Evolutionary conservation across 2,329 filamentous ascomycete species (phyloP), one percentile per base, ranked within the genome.

Genomic region (Botryotinia narcissicola): DNA sequence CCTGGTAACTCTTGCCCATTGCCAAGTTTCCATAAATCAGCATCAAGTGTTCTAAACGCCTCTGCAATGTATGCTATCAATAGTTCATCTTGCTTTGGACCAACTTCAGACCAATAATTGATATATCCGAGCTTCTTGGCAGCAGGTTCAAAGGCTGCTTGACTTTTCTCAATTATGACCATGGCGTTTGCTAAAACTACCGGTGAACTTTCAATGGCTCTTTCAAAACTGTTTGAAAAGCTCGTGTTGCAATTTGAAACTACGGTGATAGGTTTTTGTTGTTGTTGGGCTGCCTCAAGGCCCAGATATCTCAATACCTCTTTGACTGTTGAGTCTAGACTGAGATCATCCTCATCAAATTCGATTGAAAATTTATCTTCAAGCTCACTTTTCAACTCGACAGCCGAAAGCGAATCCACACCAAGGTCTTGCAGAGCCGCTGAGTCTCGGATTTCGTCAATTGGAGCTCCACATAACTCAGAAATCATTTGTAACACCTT

Each of bases 31-130:
- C n/a, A 42, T 7, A 83, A 64, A 10, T 77, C 59, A 66, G 78
- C 81, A 3, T 79, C 80, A 0, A 83, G 73, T 0, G 72, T 44
- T 10, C 51, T 20, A 60, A 82, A 83, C 0, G 81, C 81, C 40
- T 81, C 78, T 1, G 78, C 68, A 8, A 80, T 76, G 54, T 82
- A 82, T 9, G 77, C 75, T 25, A 70, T 29, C 29, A 64, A 64
- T 46, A 64, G 3, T 20, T 64, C 62, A 46, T 46, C 62, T 64
- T 64, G 62, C 20, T 64, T 64, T 64, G 40, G 62, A 14, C n/a
- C n/a, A 18, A 64, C 42, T n/a, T 64, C 62, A 3, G 62, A 46
- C 62, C 62, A 64, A 22, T 63, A 63, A 35, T 64, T 64, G 62
- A 64, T n/a, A 35, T 46, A 64, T 32, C 62, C 62, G 29, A 64